A percentile compares a stretch with the other conserved stretches of the same genome.
Conservation (phyloP, 257 asterid genomes). For the Nicotiana undulata region DNA sequence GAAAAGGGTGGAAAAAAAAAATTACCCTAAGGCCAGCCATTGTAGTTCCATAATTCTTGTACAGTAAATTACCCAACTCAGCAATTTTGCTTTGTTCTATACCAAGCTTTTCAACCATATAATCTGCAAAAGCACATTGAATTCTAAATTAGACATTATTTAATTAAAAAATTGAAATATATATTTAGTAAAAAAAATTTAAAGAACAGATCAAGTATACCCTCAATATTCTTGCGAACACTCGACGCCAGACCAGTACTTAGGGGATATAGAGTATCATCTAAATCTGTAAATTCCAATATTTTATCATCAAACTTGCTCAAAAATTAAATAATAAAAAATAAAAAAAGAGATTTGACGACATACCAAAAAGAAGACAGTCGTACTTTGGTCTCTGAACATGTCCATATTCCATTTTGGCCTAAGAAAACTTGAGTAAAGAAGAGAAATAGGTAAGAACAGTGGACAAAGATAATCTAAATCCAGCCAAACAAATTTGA, state of each 20-base stretch:
- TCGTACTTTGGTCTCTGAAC: conserved; percentile 70
- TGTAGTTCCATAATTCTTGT: conserved; percentile 90
- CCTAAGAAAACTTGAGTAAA: conserved; percentile 29
- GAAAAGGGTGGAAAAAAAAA: neutral
- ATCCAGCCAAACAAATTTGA: conserved; percentile 10
- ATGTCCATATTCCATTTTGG: conserved; percentile 68
- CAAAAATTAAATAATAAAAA: neutral
- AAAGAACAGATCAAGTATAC: conserved; percentile 18
- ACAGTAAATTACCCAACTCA: conserved; percentile 58
- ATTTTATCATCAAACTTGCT: neutral
- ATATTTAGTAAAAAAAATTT: neutral
- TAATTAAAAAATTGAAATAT: no score
- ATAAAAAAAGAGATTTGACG: neutral
- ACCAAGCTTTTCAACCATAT: conserved; percentile 73
- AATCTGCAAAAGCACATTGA: conserved; percentile 35
- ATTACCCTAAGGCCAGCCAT: conserved; percentile 97
- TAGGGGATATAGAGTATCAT: conserved; percentile 93
- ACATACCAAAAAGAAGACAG: conserved; percentile 90
- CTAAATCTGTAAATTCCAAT: conserved; percentile 53
- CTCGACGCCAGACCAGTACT: conserved; percentile 63
- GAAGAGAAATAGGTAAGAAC: conserved; percentile 32
- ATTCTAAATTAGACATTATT: conserved; percentile 1
- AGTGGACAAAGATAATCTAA: conserved; percentile 18
- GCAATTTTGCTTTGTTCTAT: conserved; percentile 58
- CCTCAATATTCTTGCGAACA: conserved; percentile 67